phyloP scores from a whole-genome alignment of 305 asterid species.

The Fraxinus baroniana region DNA sequence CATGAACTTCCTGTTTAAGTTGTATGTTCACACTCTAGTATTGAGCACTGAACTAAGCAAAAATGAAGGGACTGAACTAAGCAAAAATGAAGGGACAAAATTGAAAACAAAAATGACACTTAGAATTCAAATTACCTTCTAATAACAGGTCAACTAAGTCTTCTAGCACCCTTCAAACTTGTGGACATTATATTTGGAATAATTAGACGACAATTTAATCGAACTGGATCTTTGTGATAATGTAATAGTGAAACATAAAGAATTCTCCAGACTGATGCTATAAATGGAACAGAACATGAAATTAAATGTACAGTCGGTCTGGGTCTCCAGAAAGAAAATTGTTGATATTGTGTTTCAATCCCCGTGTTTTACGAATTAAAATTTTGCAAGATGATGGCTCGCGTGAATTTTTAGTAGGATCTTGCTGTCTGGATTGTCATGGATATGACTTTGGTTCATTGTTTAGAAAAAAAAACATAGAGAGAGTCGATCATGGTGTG shows the following conservation, averaged over 20 bases:
- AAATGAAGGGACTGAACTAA: background rate
- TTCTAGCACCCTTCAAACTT: background rate
- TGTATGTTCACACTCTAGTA: background rate
- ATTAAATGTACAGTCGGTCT: background rate
- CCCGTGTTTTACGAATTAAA: background rate
- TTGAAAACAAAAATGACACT: background rate
- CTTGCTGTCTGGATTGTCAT: background rate
- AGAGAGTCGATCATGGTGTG: background rate
- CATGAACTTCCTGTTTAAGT: background rate
- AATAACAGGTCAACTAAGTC: background rate
- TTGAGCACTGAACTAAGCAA: slow-evolving; percentile 2
- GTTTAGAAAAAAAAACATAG: background rate
- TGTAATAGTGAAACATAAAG: background rate
- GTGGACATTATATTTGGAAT: background rate
- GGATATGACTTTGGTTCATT: background rate
- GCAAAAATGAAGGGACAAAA: background rate
- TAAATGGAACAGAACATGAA: background rate
- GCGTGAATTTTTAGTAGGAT: background rate
- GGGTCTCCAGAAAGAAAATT: background rate
- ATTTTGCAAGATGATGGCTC: background rate
- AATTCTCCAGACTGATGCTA: background rate
- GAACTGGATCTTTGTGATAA: background rate
- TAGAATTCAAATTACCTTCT: background rate
- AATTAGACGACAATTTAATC: background rate
- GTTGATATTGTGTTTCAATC: background rate